Conservation (phyloP, 371 early-diverging fungal species). For the Fennellomyces sp. region DNA sequence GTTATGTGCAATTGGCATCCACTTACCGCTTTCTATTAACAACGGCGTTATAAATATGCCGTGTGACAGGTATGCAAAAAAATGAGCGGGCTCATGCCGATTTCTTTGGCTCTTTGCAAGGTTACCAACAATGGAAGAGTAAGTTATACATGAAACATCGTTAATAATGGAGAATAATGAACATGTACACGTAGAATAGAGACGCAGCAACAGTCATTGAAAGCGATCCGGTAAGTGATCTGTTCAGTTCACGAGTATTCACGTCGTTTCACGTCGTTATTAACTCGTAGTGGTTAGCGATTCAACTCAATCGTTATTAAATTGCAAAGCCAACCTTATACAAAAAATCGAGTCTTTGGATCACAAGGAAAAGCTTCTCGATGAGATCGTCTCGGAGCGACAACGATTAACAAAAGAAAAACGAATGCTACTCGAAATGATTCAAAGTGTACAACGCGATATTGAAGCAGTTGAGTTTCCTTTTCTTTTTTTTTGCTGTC, state of each 20-base stretch:
- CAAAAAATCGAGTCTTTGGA: conserved; percentile 39
- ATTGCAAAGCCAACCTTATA: conserved; percentile 39
- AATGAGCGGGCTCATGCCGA: too few relatives aligned
- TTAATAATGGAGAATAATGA: too few relatives aligned
- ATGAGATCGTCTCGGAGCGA: conserved; percentile 40
- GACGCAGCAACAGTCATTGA: conserved; percentile 4
- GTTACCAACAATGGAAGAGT: too few relatives aligned
- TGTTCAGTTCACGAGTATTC: neutral
- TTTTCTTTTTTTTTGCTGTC: neutral
- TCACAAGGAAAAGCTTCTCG: conserved; percentile 34
- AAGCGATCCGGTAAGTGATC: conserved; percentile 1
- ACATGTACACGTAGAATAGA: too few relatives aligned
- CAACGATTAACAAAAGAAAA: conserved; percentile 43
- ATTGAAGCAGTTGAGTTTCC: conserved; percentile 34
- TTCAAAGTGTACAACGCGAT: conserved; percentile 46
- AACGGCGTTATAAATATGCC: too few relatives aligned
- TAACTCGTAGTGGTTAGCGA: neutral
- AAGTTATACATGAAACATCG: too few relatives aligned
- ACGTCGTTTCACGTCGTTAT: neutral
- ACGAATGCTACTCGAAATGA: conserved; percentile 38
- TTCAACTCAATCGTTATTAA: conserved; percentile 23
- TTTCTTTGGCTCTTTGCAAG: too few relatives aligned
- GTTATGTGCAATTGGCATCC: too few relatives aligned
- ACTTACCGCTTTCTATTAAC: too few relatives aligned
- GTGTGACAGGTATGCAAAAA: too few relatives aligned